phyloP scores from a whole-genome alignment of 139 green algal genomes.

The Cymbomonas tetramitiformis region DNA sequence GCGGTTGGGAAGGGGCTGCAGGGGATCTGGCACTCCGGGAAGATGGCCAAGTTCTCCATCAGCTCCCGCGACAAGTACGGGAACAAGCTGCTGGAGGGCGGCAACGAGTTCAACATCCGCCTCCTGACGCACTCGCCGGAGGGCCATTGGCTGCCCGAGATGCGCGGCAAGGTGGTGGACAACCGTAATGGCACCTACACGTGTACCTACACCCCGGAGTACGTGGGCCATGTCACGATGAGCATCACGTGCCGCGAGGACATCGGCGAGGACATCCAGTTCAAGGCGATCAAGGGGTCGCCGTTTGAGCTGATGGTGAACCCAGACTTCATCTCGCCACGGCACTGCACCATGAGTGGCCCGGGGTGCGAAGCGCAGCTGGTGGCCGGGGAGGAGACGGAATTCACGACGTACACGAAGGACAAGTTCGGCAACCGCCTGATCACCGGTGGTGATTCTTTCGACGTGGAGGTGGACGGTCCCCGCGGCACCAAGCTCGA shows the following conservation, averaged over 20 bases:
- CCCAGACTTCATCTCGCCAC: not conserved
- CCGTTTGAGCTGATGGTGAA: not conserved
- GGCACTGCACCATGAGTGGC: not conserved
- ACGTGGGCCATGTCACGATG: not conserved
- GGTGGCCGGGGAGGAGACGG: not conserved
- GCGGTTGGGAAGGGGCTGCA: not conserved
- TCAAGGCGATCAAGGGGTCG: not conserved
- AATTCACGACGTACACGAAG: not conserved
- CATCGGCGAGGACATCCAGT: slow-evolving; percentile 1
- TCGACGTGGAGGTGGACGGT: slow-evolving; percentile 5
- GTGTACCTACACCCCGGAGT: not conserved
- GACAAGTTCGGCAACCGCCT: slow-evolving; percentile 7
- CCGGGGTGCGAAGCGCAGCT: not conserved
- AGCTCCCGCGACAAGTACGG: not conserved
- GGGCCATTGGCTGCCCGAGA: not conserved
- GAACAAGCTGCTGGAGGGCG: not conserved
- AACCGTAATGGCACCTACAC: not conserved
- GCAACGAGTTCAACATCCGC: not conserved
- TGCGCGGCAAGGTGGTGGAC: not conserved
- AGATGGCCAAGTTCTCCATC: not conserved
- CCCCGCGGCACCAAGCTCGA: not conserved
- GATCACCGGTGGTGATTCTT: not conserved
- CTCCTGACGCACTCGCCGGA: not conserved
- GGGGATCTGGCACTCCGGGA: not conserved
- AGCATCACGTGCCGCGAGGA: not conserved